phyloP scores from a whole-genome alignment of 225 moss, liverwort and hornwort species.

The Pseudoscleropodium purum region DNA sequence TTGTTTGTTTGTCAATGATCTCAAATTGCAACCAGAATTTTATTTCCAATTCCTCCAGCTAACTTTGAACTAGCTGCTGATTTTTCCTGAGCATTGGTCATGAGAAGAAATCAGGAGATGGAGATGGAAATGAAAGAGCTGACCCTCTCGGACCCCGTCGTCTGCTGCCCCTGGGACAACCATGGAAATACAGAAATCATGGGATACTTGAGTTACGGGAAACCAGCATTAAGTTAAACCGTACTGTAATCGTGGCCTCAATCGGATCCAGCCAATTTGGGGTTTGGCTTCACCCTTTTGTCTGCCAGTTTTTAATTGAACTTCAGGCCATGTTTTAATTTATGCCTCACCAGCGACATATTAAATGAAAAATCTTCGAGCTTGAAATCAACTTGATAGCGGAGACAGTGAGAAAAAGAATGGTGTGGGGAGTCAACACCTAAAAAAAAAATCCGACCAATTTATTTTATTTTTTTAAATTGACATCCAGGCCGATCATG shows the following conservation, averaged over 20 bases:
- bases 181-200: neutral
- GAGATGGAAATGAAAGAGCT: neutral
- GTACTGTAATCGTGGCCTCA: neutral
- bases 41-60: too few species aligned
- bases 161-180: too few species aligned
- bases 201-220: neutral
- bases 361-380: neutral
- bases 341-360: neutral
- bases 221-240: neutral
- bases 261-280: neutral
- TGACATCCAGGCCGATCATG: neutral
- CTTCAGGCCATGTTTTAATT: neutral
- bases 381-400: neutral
- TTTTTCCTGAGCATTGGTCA: too few species aligned
- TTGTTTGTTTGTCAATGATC: too few species aligned
- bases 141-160: too few species aligned
- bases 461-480: neutral
- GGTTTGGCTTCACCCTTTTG: neutral
- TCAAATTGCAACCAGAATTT: too few species aligned
- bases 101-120: too few species aligned
- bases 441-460: too few species aligned
- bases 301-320: neutral
- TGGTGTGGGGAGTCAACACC: neutral
- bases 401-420: neutral
- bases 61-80: too few species aligned